Conservation (phyloP, 176 grass and related monocot genomes). For the Triticum dicoccoides region DNA sequence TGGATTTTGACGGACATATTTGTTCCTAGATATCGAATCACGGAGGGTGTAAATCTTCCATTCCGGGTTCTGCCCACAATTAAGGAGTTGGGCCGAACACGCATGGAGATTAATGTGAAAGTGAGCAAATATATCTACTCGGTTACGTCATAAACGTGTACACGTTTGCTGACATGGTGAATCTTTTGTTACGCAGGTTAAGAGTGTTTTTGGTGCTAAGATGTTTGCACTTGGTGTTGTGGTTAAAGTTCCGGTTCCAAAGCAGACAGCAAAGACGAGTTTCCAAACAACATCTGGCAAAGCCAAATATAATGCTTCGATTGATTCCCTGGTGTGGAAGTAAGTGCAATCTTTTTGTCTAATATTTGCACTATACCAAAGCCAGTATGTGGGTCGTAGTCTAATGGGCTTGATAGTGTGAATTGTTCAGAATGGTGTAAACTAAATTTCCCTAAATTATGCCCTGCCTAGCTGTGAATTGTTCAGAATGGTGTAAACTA, state of each 20-base stretch:
- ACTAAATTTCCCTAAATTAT: not conserved
- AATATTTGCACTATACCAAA: not conserved
- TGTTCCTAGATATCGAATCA: slow-evolving; percentile 91
- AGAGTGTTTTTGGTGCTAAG: slow-evolving; percentile 96
- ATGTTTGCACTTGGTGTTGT: slow-evolving; percentile 99
- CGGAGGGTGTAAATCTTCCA: slow-evolving; percentile 96
- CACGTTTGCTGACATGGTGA: slow-evolving; percentile 29
- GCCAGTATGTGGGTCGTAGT: not conserved
- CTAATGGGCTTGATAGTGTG: not conserved
- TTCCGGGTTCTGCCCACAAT: slow-evolving; percentile 96
- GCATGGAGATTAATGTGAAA: slow-evolving; percentile 98
- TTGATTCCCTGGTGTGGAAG: slow-evolving; percentile 99
- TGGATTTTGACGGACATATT: slow-evolving; percentile 31
- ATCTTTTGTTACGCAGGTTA: slow-evolving; percentile 57
- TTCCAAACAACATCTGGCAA: slow-evolving; percentile 97
- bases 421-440: not conserved
- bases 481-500: not conserved
- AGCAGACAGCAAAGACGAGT: slow-evolving; percentile 98
- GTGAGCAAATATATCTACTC: slow-evolving; percentile 50
- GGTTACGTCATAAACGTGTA: not conserved
- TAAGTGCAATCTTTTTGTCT: slow-evolving; percentile 48
- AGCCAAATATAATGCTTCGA: slow-evolving; percentile 99
- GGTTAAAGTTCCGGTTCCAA: slow-evolving; percentile 95
- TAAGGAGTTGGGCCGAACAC: slow-evolving; percentile 98
- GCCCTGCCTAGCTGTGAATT: not conserved